These are phyloP conservation scores for Quercus wislizeni DNA, from an alignment of 306 rosid genomes.

Conservation along the genomic window DNA sequence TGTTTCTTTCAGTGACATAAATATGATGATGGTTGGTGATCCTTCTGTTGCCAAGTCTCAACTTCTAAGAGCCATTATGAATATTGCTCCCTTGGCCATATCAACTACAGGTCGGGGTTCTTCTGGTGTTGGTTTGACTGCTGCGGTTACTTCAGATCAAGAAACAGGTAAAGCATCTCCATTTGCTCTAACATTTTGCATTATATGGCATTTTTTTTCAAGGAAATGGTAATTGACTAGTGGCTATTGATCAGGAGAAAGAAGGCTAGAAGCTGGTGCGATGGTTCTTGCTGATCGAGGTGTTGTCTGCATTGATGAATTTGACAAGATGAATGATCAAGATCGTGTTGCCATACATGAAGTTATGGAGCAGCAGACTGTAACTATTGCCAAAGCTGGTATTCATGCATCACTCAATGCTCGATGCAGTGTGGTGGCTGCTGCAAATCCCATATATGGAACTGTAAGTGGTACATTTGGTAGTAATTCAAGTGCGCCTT, in stretches of 20 bases:
- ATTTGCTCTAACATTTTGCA: not conserved
- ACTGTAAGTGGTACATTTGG: conserved; percentile 59
- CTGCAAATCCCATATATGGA: conserved; percentile 99
- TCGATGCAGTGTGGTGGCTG: conserved; percentile 98
- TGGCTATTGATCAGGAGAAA: conserved; percentile 63
- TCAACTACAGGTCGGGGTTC: conserved; percentile 99
- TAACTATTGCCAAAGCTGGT: conserved; percentile 98
- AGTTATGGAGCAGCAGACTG: conserved; percentile 99
- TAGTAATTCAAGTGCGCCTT: not conserved
- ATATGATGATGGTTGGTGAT: conserved; percentile 99
- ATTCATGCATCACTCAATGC: conserved; percentile 98
- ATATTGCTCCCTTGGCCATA: conserved; percentile 93
- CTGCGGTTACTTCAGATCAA: conserved; percentile 98
- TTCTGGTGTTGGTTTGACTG: conserved; percentile 98
- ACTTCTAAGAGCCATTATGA: conserved; percentile 90
- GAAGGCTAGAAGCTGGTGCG: conserved; percentile 99
- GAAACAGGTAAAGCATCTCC: conserved; percentile 71
- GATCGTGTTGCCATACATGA: conserved; percentile 99
- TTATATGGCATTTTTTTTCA: conserved; percentile 4
- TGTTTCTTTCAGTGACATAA: conserved; percentile 71
- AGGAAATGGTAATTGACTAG: conserved; percentile 8
- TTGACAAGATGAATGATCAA: conserved; percentile 97
- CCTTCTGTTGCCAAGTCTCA: conserved; percentile 99
- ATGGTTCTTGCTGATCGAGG: conserved; percentile 99
- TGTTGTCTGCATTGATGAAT: conserved; percentile 98